Base-by-base conservation (phyloP, 495 filamentous ascomycete species). In the Lentithecium fluviatile region DNA sequence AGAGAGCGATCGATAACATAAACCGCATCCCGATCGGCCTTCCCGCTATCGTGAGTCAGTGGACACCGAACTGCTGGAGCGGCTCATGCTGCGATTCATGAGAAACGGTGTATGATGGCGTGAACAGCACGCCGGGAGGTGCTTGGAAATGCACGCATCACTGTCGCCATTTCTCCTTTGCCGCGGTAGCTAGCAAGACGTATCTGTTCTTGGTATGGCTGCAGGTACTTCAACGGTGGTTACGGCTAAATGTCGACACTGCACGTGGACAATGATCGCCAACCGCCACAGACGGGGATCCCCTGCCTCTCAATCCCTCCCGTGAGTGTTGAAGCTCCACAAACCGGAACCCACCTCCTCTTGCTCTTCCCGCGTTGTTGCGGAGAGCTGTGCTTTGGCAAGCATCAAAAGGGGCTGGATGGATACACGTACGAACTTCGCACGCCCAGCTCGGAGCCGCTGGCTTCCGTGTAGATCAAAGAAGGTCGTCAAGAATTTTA, bases 211-310 rank as follows among this genome's bases (percentile, higher is more conserved):
- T 32, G 29, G 29, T 4, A 32, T 32, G 29, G 10, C 29, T 32
- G 29, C 29, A 32, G 4, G 29, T n/a, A n/a, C n/a, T n/a, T n/a
- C n/a, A n/a, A n/a, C n/a, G n/a, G n/a, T 32, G 4, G 29, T 3
- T 12, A 29, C 59, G 52, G 59, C 24, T 56, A 56, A 62, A 62
- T 49, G 45, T 24, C 26, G 26, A 29, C 21, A 11, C 38, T 45
- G 59, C 59, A 62, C 59, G 59, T 63, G 60, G 60, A 56, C 23
- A 8, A 24, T 21, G 60, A 63, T 63, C 60, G 24, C 36, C 59
- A 32, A 55, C 36, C 45, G 60, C 60, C 60, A 63, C 60, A 52
- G 6, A 32, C 45, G 19, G 25, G 52, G 53, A 32, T 43, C 8
- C 53, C 60, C 53, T 51, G 25, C n/a, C 45, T 47, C 36, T 29